phyloP scores from a whole-genome alignment of 108 stramenopile species.

The Schizochytrium sp. region DNA sequence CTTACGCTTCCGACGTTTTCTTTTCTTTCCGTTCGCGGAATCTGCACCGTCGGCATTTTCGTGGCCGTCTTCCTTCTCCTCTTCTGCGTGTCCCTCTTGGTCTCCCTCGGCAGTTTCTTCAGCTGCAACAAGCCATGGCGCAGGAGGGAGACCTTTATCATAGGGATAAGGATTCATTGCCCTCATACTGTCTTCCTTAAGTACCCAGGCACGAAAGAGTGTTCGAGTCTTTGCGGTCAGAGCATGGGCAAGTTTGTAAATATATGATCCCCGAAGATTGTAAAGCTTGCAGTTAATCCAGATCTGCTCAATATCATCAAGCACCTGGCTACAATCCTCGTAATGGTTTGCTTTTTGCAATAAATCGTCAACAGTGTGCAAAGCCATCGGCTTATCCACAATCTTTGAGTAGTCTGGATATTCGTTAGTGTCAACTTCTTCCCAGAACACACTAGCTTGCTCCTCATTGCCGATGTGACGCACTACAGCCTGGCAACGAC shows the following conservation, averaged over 20 bases:
- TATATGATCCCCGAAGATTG: conserved; percentile 6
- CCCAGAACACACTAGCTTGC: conserved; percentile 62
- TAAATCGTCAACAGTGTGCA: conserved; percentile 48
- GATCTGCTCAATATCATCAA: conserved; percentile 39
- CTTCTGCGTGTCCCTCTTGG: not conserved
- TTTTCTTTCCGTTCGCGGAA: not conserved
- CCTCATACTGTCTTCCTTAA: conserved; percentile 13
- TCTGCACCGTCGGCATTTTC: not conserved
- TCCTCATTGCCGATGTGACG: conserved; percentile 57
- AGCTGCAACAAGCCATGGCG: not conserved
- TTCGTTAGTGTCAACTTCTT: conserved; percentile 64
- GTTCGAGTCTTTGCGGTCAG: not conserved
- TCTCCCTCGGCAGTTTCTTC: not conserved
- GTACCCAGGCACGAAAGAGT: conserved; percentile 42
- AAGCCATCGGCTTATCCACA: conserved; percentile 68
- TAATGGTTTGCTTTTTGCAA: conserved; percentile 5
- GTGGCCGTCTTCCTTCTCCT: not conserved
- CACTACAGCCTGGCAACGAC: conserved; percentile 51
- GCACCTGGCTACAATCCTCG: conserved; percentile 29
- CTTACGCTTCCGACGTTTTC: not conserved
- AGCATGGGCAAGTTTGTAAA: not conserved
- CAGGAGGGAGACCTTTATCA: conserved; percentile 9
- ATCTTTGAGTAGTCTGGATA: conserved; percentile 64
- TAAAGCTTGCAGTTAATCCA: conserved; percentile 16
- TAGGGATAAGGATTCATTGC: conserved; percentile 18